Evolutionary conservation across 176 grass and related monocot genomes (phyloP).

Genomic region (Musa beccarii): DNA sequence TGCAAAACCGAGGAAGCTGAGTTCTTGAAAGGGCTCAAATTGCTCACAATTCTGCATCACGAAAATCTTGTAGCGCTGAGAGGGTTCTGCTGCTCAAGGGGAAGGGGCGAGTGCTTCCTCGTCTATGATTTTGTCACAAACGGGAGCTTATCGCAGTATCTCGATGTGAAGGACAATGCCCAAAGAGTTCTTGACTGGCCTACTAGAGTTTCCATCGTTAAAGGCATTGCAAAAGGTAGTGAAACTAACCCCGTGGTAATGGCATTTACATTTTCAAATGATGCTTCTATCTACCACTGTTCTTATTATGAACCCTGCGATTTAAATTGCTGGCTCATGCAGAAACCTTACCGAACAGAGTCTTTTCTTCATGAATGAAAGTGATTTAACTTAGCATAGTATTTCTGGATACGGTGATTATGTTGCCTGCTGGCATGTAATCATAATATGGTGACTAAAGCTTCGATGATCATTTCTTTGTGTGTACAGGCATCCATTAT

Average conservation of each 20-base stretch:
- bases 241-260: neutral
- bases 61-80: slow-evolving; percentile 72
- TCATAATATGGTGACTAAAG: neutral
- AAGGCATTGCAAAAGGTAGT: slow-evolving; percentile 79
- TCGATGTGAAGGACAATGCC: slow-evolving; percentile 38
- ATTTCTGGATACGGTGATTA: neutral
- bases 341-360: too few relatives aligned
- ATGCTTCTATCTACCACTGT: neutral
- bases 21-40: slow-evolving; percentile 81
- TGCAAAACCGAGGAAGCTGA: slow-evolving; percentile 93
- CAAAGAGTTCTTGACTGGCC: slow-evolving; percentile 68
- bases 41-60: slow-evolving; percentile 57
- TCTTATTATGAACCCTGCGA: neutral
- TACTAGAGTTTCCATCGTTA: slow-evolving; percentile 69
- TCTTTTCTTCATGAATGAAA: too few relatives aligned
- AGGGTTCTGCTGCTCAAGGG: slow-evolving; percentile 89
- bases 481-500: slow-evolving; percentile 65
- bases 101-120: slow-evolving; percentile 76
- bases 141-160: slow-evolving; percentile 54
- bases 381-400: too few relatives aligned
- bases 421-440: neutral
- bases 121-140: slow-evolving; percentile 80
- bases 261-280: neutral
- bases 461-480: neutral
- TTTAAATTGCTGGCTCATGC: neutral